A percentile compares a stretch with the other conserved stretches of the same genome.
These are phyloP conservation scores for Solanum acaule DNA, from an alignment of 257 asterid species.

Conservation along the genomic window DNA sequence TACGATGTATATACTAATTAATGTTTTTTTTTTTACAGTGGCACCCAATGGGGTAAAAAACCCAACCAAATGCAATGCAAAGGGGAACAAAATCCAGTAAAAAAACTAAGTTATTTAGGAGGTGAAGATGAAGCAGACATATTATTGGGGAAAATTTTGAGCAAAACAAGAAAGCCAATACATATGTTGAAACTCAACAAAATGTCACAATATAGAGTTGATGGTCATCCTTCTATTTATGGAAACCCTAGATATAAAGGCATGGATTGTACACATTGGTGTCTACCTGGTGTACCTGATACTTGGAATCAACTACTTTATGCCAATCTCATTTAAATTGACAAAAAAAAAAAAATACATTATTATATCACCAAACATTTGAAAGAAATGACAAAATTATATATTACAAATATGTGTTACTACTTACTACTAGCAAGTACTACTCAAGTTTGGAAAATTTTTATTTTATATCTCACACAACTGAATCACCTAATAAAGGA, in stretches of 20 bases:
- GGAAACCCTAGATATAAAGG: conserved; percentile 20
- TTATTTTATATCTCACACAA: background rate
- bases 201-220: conserved; percentile 27
- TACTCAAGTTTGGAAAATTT: background rate
- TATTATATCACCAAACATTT: background rate
- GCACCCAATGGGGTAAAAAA: background rate
- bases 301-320: conserved; percentile 36
- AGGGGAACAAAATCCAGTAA: background rate
- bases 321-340: background rate
- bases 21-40: background rate
- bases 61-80: background rate
- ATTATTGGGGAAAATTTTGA: conserved; percentile 12
- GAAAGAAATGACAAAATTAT: background rate
- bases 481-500: too few species aligned
- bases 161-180: conserved; percentile 2
- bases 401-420: background rate
- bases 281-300: conserved; percentile 48
- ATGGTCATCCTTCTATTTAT: conserved; percentile 43
- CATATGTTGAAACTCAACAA: conserved; percentile 16
- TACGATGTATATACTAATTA: too few species aligned
- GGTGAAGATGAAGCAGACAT: conserved; percentile 7
- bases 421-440: background rate
- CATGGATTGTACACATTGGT: conserved; percentile 42
- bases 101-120: background rate
- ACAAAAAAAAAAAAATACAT: background rate